Evolutionary conservation across 169 alveolate genomes (phyloP).

Genomic region (Prorocentrum cordatum): DNA sequence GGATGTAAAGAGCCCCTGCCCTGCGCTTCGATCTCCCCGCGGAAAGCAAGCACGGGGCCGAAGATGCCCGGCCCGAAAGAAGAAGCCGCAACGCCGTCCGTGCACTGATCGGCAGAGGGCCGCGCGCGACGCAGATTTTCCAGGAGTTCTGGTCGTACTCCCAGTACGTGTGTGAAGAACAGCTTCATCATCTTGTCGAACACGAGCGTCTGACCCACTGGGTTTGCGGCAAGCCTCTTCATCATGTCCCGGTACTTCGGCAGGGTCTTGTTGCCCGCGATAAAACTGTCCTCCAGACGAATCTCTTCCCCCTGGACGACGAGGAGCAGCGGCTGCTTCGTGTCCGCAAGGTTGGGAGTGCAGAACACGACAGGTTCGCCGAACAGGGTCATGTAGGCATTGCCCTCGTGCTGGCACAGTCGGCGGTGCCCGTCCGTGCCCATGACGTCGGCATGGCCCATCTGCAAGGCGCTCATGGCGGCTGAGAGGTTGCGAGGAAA

Average conservation of each 20-base stretch:
- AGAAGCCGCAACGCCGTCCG: not conserved
- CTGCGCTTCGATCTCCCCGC: conserved; percentile 27
- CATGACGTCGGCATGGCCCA: not conserved
- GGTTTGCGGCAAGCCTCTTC: not conserved
- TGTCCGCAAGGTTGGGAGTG: conserved; percentile 33
- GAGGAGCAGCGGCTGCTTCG: conserved; percentile 15
- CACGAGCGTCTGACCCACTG: not conserved
- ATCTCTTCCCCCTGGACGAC: too few relatives aligned
- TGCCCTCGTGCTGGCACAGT: not conserved
- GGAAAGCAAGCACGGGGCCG: not conserved
- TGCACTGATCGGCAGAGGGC: not conserved
- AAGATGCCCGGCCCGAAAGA: not conserved
- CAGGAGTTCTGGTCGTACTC: conserved; percentile 3
- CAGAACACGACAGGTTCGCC: not conserved
- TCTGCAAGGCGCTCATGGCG: not conserved
- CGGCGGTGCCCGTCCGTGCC: conserved; percentile 32
- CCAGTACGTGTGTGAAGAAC: not conserved
- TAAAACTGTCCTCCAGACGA: too few relatives aligned
- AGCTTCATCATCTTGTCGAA: not conserved
- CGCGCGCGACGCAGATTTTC: not conserved
- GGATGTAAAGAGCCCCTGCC: conserved; percentile 13
- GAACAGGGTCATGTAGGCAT: not conserved
- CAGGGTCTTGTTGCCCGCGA: too few relatives aligned
- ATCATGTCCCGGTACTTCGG: conserved; percentile 13
- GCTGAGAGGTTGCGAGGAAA: not conserved